Conservation (phyloP, 78 protist species). For the Thecamonas trahens region DNA sequence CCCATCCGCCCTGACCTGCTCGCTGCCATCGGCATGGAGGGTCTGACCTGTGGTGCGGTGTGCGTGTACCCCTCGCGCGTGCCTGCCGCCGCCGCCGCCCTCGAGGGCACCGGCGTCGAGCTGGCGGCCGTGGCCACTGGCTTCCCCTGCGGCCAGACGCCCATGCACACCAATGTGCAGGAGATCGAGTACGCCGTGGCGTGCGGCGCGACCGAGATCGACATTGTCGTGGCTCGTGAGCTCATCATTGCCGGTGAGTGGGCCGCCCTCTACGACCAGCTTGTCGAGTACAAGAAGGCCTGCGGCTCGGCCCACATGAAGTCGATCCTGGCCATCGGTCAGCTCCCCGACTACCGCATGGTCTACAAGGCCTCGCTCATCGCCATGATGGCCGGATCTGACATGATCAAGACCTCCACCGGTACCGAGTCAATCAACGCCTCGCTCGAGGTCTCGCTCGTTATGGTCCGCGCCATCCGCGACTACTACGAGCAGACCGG, state of each 20-base stretch:
- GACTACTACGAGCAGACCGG: slow-evolving; percentile 7
- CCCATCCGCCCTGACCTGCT: no score
- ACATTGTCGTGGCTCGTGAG: slow-evolving; percentile 19
- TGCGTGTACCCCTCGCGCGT: slow-evolving; percentile 26
- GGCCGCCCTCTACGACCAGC: slow-evolving; percentile 2
- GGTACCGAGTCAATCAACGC: slow-evolving; percentile 23
- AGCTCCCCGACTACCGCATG: neutral
- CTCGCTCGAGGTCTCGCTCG: neutral
- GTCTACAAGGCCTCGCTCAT: slow-evolving; percentile 11
- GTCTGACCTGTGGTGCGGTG: no score
- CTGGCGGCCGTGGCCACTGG: slow-evolving; percentile 27
- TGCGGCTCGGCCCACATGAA: slow-evolving; percentile 1
- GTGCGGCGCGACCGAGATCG: slow-evolving; percentile 31
- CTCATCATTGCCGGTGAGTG: neutral
- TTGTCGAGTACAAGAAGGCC: neutral
- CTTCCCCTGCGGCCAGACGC: slow-evolving; percentile 28
- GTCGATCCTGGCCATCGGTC: slow-evolving; percentile 20
- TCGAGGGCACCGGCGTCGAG: slow-evolving; percentile 12
- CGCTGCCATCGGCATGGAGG: no score
- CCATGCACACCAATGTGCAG: neutral
- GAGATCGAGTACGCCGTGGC: slow-evolving; percentile 22
- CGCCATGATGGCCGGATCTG: slow-evolving; percentile 24
- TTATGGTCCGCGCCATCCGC: slow-evolving; percentile 16
- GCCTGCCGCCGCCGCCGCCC: neutral
- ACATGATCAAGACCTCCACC: slow-evolving; percentile 39